Base-by-base conservation (phyloP, 306 rosid species). In the Pyrus pyrifolia region DNA sequence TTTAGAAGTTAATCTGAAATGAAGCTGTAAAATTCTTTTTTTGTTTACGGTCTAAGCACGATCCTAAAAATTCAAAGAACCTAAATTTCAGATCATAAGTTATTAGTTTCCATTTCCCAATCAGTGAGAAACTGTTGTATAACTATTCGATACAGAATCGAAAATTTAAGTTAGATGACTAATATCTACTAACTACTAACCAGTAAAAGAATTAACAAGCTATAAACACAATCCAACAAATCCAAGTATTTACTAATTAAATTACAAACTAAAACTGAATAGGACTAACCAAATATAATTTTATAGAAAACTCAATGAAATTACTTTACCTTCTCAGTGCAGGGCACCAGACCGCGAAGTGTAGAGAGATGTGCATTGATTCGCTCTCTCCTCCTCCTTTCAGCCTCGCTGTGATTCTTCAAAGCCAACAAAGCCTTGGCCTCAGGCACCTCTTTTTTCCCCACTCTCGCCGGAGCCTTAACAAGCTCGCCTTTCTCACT, bases 361-460 rank as follows among this genome's bases (percentile, higher is more conserved):
- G 95, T 89, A 22, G 84, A 72, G 71, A 93, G 91, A 88, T 91
- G 98, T 17, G 89, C 85, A 82, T 93, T 93, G 45, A 93, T 93
- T 83, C 97, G 88, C 88, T 91, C 96, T 76, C 98, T 85, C 73
- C 98, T 84, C 84, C 97, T 87, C 86, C 88, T 87, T 88, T 93
- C 97, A 10, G 98, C 98, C 71, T 89, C 93, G 74, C 97, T 88
- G 75, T 93, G 98, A 23, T 76, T 93, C 87, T 89, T 91, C 91
- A 91, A 78, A 75, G 98, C 91, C 23, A 86, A 92, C 29, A 87
- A 59, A 55, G 88, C 93, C 86, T 91, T 93, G 1, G 78, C 89
- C 80, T 91, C 92, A 23, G 86, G 76, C 30, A 21, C 78, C 76
- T 83, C 91, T 76, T 85, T 84, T 79, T 89, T 88, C n/a, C 87